A percentile compares a stretch with the other conserved stretches of the same genome.
Evolutionary conservation across 2,329 filamentous ascomycete genomes (phyloP).

Genomic region (Fusarium brevicatenulatum): DNA sequence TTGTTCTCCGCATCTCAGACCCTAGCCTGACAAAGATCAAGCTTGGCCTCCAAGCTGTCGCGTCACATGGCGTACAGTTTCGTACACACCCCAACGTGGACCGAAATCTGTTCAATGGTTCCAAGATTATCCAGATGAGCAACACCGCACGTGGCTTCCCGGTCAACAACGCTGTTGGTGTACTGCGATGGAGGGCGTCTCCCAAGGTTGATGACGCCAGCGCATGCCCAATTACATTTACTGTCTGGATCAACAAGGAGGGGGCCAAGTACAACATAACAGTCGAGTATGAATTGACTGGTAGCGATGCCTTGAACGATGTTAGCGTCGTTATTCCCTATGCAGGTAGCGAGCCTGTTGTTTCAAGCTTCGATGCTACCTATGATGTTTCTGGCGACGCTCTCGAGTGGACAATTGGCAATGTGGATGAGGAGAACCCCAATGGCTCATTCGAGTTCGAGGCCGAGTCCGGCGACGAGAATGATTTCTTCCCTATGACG

Average conservation of each 20-base stretch:
- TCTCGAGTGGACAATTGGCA: slow-evolving; percentile 92
- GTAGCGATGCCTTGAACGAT: slow-evolving; percentile 80
- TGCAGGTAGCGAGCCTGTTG: slow-evolving; percentile 81
- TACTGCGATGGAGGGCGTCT: slow-evolving; percentile 90
- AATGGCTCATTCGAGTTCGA: slow-evolving; percentile 96
- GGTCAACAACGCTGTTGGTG: slow-evolving; percentile 90
- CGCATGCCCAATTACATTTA: slow-evolving; percentile 92
- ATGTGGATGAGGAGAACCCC: slow-evolving; percentile 82
- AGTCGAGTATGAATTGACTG: slow-evolving; percentile 93
- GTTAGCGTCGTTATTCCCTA: slow-evolving; percentile 92
- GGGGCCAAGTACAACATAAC: slow-evolving; percentile 88
- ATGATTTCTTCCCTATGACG: slow-evolving; percentile 98
- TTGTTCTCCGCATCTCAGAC: slow-evolving; percentile 91
- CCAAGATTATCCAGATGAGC: slow-evolving; percentile 88
- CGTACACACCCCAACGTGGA: slow-evolving; percentile 97
- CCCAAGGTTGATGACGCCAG: slow-evolving; percentile 83
- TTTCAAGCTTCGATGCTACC: slow-evolving; percentile 92
- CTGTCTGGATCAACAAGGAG: slow-evolving; percentile 95
- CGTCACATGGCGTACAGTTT: slow-evolving; percentile 88
- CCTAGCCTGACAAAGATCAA: slow-evolving; percentile 91
- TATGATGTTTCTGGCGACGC: slow-evolving; percentile 95
- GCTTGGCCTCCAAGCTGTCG: slow-evolving; percentile 78
- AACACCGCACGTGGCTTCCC: slow-evolving; percentile 91
- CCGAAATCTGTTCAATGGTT: slow-evolving; percentile 83
- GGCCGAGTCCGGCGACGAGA: slow-evolving; percentile 84